phyloP scores from a whole-genome alignment of 163 green algal genomes.

The Chlamydomonas reinhardtii region DNA sequence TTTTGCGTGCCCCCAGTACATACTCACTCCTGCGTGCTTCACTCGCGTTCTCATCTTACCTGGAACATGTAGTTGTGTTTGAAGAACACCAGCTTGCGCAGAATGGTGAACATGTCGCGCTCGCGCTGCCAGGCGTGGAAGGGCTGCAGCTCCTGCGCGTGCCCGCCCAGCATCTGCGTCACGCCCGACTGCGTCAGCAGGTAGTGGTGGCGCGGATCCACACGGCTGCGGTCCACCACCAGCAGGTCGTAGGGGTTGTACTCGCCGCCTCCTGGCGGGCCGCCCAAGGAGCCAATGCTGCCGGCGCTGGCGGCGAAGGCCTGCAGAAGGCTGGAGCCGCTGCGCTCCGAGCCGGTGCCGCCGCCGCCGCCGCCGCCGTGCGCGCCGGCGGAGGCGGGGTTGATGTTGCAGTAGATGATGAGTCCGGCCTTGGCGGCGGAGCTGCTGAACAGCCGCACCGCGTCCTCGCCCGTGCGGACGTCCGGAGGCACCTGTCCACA shows the following conservation, averaged over 20 bases:
- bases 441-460: conserved; percentile 57
- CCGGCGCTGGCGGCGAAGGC: background rate
- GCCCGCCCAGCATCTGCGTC: conserved; percentile 48
- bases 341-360: background rate
- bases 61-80: conserved; percentile 58
- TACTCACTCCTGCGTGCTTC: no score
- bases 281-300: background rate
- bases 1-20: no score
- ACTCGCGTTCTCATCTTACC: background rate
- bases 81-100: conserved; percentile 66
- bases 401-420: conserved; percentile 63
- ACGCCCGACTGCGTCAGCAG: conserved; percentile 52
- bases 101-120: conserved; percentile 56
- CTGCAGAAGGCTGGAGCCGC: no score
- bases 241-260: conserved; percentile 67
- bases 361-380: background rate
- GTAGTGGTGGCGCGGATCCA: conserved; percentile 57
- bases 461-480: conserved; percentile 57
- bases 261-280: conserved; percentile 3
- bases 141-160: conserved; percentile 53
- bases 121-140: conserved; percentile 62
- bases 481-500: conserved; percentile 23
- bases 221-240: conserved; percentile 34
- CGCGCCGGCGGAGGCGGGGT: conserved; percentile 17
- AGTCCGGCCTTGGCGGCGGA: conserved; percentile 57